Percentiles rank a stretch among this genome's conserved stretches.
phyloP scores from a whole-genome alignment of 106 monocot species.

The Hemerocallis citrina region DNA sequence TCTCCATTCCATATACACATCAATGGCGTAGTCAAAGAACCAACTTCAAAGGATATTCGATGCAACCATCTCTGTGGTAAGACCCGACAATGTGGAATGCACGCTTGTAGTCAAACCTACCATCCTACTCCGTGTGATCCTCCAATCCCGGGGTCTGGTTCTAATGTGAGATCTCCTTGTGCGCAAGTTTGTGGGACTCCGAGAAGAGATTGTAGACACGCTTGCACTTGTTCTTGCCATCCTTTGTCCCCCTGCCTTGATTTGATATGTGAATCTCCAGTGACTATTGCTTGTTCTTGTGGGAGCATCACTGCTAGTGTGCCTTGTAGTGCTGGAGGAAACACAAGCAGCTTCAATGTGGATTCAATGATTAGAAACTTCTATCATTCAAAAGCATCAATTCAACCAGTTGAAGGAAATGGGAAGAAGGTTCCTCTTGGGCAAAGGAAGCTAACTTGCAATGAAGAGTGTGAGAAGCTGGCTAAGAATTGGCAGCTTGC shows the following conservation, averaged over 20 bases:
- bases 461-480: constrained; percentile 83
- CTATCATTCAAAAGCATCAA: constrained; percentile 12
- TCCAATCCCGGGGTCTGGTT: constrained; percentile 8
- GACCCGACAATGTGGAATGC: constrained; percentile 85
- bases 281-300: constrained; percentile 81
- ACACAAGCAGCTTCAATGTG: constrained; percentile 7
- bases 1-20: too few species aligned
- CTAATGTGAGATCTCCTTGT: constrained; percentile 43
- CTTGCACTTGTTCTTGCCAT: constrained; percentile 72
- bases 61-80: constrained; percentile 96
- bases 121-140: constrained; percentile 90
- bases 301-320: constrained; percentile 64
- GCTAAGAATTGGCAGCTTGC: constrained; percentile 79
- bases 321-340: constrained; percentile 59
- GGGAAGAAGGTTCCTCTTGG: constrained; percentile 48
- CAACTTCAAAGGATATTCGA: constrained; percentile 82
- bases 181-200: constrained; percentile 90
- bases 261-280: constrained; percentile 54
- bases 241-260: constrained; percentile 76
- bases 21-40: too few species aligned
- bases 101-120: constrained; percentile 70
- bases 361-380: constrained; percentile 15
- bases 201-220: constrained; percentile 91
- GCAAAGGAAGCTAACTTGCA: constrained; percentile 74
- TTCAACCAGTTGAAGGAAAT: constrained; percentile 12